Conservation (phyloP, 805 yeast species). For the Metschnikowia chrysomelidarum region DNA sequence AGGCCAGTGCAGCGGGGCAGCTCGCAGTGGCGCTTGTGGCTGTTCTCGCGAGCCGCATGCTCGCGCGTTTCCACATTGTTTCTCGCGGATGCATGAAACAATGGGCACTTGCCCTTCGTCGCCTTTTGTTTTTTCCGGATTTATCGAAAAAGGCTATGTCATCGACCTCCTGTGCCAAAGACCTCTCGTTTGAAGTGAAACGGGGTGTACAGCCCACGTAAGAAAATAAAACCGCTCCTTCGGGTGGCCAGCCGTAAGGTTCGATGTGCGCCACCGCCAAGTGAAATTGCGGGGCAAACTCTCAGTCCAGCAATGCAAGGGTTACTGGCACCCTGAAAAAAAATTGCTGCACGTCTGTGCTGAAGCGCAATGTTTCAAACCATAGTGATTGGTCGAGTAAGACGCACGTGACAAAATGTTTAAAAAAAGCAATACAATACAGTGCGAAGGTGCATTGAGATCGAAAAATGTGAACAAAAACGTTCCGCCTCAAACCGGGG, state of each 20-base stretch:
- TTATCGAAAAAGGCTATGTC: conserved; percentile 8
- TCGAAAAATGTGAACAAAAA: conserved; percentile 1
- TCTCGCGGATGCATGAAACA: too few species aligned
- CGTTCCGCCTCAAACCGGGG: conserved; percentile 1
- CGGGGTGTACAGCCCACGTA: conserved; percentile 9
- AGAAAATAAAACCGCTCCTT: too few species aligned
- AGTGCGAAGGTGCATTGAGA: conserved; percentile 1
- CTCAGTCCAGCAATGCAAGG: conserved; percentile 1
- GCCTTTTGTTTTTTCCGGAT: conserved; percentile 7
- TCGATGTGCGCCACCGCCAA: conserved; percentile 5
- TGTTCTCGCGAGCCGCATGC: too few species aligned
- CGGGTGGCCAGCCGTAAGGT: too few species aligned
- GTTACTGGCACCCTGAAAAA: too few species aligned
- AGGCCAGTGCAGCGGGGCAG: too few species aligned
- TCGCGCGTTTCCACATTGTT: too few species aligned
- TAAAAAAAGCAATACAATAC: conserved; percentile 2
- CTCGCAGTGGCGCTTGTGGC: too few species aligned
- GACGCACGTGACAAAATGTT: background rate
- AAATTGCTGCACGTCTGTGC: too few species aligned
- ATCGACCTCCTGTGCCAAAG: background rate
- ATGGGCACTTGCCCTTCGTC: conserved; percentile 5
- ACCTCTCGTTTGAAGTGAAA: conserved; percentile 3
- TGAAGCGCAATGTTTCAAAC: too few species aligned
- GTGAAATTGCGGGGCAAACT: conserved; percentile 2
- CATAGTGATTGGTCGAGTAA: background rate